phyloP scores from a whole-genome alignment of 192 early-diverging fungal genomes.

The Spinellus fusiger region DNA sequence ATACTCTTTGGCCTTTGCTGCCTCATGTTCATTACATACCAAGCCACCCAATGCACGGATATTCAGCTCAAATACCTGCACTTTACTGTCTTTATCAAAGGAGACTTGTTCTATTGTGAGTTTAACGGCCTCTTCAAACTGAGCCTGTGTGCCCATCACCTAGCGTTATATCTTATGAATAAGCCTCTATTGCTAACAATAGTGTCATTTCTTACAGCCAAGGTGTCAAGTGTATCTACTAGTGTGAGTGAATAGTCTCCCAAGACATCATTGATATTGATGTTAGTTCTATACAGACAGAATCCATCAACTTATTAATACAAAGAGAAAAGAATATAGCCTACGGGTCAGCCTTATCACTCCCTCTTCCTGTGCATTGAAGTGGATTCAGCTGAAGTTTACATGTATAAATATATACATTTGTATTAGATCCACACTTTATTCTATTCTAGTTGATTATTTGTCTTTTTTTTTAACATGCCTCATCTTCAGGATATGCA shows the following conservation, averaged over 20 bases:
- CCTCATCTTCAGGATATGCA: constrained; percentile 88
- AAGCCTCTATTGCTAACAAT: background rate
- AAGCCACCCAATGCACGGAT: constrained; percentile 88
- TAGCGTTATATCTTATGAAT: constrained; percentile 10
- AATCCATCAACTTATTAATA: background rate
- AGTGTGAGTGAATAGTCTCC: constrained; percentile 93
- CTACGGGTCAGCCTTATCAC: constrained; percentile 58
- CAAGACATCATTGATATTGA: constrained; percentile 86
- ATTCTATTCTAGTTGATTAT: background rate
- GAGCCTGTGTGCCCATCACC: constrained; percentile 59
- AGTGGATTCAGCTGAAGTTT: constrained; percentile 67
- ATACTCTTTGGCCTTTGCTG: background rate
- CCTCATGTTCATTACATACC: constrained; percentile 16
- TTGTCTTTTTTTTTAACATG: background rate
- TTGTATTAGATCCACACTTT: background rate
- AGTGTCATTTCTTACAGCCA: constrained; percentile 56
- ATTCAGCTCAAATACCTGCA: constrained; percentile 95
- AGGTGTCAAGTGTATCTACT: constrained; percentile 84
- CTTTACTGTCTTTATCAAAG: constrained; percentile 80
- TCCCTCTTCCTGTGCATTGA: constrained; percentile 67
- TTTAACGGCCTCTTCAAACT: constrained; percentile 60
- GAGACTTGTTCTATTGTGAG: constrained; percentile 57
- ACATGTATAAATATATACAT: background rate
- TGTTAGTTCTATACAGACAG: constrained; percentile 27
- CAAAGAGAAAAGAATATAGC: constrained; percentile 9